A percentile compares a stretch with the other conserved stretches of the same genome.
phyloP scores from a whole-genome alignment of 371 early-diverging fungal genomes.

The Syncephalastrum racemosum region DNA sequence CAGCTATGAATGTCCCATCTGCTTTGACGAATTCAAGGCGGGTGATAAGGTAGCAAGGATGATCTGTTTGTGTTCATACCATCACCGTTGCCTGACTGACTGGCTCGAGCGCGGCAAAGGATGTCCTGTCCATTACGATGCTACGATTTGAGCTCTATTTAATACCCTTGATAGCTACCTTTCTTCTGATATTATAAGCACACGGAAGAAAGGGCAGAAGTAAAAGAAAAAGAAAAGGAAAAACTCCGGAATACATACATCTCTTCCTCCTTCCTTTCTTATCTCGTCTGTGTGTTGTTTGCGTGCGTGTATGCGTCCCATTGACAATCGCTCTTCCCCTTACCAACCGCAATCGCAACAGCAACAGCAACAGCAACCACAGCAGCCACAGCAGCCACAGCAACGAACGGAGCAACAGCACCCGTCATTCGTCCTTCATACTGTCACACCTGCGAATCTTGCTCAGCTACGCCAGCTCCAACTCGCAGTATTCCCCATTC shows the following conservation, averaged over 20 bases:
- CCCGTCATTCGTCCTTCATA: constrained; percentile 41
- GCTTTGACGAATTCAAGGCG: constrained; percentile 85
- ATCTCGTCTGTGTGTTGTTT: background rate
- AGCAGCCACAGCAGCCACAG: background rate
- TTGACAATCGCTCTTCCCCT: background rate
- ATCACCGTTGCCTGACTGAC: constrained; percentile 72
- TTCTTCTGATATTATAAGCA: background rate
- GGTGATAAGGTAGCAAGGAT: constrained; percentile 76
- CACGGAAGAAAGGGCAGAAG: background rate
- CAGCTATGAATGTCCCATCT: constrained; percentile 85
- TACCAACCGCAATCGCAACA: background rate
- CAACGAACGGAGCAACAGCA: constrained; percentile 8
- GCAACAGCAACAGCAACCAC: background rate
- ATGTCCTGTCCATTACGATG: constrained; percentile 72
- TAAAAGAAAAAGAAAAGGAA: background rate
- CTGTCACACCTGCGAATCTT: constrained; percentile 65
- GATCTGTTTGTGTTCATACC: constrained; percentile 88
- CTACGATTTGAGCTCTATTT: constrained; percentile 5
- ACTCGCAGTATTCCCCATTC: constrained; percentile 80
- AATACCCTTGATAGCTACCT: background rate
- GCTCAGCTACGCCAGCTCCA: constrained; percentile 74
- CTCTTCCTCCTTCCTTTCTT: background rate
- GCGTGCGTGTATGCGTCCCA: background rate
- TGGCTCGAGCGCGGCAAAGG: constrained; percentile 72
- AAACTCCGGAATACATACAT: background rate